These are phyloP conservation scores for Parietaria judaica DNA, from an alignment of 306 rosid species.

Conservation along the genomic window DNA sequence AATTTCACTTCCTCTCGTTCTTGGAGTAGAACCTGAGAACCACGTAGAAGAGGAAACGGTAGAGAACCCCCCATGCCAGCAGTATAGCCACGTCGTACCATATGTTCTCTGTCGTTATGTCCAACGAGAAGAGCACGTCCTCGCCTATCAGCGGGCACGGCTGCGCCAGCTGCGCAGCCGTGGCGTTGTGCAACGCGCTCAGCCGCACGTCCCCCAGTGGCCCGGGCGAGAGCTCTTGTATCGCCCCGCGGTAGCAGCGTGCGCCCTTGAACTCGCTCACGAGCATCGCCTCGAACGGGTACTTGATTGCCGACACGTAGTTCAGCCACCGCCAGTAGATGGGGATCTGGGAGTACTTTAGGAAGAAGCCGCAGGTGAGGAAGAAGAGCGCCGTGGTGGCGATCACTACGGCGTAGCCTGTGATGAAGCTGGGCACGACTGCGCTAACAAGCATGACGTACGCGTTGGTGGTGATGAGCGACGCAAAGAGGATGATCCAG, in stretches of 20 bases:
- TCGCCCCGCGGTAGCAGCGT: conserved; percentile 47
- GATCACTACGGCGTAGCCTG: conserved; percentile 82
- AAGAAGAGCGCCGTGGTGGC: conserved; percentile 94
- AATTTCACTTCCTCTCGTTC: conserved; percentile 59
- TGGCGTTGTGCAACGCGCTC: conserved; percentile 26
- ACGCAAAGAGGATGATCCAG: conserved; percentile 68
- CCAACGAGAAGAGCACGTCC: conserved; percentile 61
- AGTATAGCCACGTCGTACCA: conserved; percentile 56
- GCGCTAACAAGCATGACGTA: conserved; percentile 92
- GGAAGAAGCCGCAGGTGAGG: conserved; percentile 79
- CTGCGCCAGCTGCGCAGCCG: not conserved
- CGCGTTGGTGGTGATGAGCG: conserved; percentile 76
- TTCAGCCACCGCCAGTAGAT: conserved; percentile 67
- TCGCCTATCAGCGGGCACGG: conserved; percentile 51
- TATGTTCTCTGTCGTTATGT: conserved; percentile 27
- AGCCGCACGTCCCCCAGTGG: conserved; percentile 44
- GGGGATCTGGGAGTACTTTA: conserved; percentile 61
- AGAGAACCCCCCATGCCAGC: conserved; percentile 89
- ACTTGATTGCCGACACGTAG: conserved; percentile 78
- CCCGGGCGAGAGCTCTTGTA: conserved; percentile 50
- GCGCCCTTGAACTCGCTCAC: conserved; percentile 62
- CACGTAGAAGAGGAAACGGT: conserved; percentile 68
- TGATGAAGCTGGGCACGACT: conserved; percentile 83
- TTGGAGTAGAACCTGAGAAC: conserved; percentile 88
- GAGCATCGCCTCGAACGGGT: conserved; percentile 80